Percentiles rank a stretch among this genome's conserved stretches.
Evolutionary conservation across 345 rosid genomes (phyloP).

Genomic region (Populus deltoides): DNA sequence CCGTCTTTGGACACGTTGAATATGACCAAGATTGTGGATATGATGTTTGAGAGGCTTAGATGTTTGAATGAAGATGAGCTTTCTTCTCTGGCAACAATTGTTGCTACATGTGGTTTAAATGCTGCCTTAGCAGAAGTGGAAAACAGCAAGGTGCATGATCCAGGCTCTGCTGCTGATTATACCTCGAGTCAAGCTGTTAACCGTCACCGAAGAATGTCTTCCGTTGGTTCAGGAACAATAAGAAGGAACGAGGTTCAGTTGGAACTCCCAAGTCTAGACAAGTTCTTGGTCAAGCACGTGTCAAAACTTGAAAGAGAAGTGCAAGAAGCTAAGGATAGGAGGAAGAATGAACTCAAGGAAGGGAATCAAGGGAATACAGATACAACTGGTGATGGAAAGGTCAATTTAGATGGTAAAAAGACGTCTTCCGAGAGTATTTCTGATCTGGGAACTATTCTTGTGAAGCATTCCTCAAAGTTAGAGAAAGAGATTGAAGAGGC

Average conservation of each 20-base stretch:
- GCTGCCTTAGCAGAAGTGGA: conserved; percentile 78
- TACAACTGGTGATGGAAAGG: conserved; percentile 13
- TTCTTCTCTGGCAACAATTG: conserved; percentile 84
- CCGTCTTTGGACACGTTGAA: conserved; percentile 55
- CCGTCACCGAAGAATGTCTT: conserved; percentile 42
- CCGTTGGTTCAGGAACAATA: conserved; percentile 29
- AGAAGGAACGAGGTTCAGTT: conserved; percentile 36
- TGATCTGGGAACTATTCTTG: conserved; percentile 55
- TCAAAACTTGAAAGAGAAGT: conserved; percentile 81
- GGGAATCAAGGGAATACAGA: conserved; percentile 6
- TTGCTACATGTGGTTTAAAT: conserved; percentile 91
- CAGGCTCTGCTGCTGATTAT: conserved; percentile 24
- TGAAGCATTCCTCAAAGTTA: conserved; percentile 58
- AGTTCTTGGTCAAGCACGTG: conserved; percentile 75
- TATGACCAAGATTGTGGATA: conserved; percentile 51
- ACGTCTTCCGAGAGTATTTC: conserved; percentile 30
- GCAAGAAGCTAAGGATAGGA: conserved; percentile 61
- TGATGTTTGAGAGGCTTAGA: conserved; percentile 83
- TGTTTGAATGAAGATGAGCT: conserved; percentile 81
- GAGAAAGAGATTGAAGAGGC: conserved; percentile 63
- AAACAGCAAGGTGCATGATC: conserved; percentile 35
- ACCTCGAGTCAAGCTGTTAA: conserved; percentile 29
- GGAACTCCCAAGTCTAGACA: conserved; percentile 73
- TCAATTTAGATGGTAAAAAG: not conserved
- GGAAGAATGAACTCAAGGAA: conserved; percentile 33